Conservation (phyloP, 345 rosid genomes). For the Trapa incisa region DNA sequence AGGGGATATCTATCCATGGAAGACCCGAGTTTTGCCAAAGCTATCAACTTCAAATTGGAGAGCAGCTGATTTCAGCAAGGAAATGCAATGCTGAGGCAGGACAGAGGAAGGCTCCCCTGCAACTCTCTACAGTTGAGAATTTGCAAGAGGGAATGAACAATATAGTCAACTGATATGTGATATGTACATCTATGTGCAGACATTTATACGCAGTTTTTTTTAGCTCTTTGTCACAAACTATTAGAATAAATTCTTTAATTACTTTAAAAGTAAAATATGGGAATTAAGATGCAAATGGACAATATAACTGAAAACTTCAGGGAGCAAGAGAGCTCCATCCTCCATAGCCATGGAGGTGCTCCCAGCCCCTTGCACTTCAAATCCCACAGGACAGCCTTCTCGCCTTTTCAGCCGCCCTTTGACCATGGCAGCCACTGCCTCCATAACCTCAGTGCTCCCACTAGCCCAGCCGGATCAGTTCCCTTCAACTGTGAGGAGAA, state of each 20-base stretch:
- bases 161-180: background rate
- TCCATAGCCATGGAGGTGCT: slow-evolving; percentile 25
- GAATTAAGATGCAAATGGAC: too few species aligned
- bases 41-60: background rate
- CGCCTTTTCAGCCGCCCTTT: slow-evolving; percentile 70
- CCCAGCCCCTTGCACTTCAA: slow-evolving; percentile 33
- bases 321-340: background rate
- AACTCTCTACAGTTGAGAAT: background rate
- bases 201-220: background rate
- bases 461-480: slow-evolving; percentile 44
- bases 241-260: too few species aligned
- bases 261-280: too few species aligned
- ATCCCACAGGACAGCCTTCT: slow-evolving; percentile 67
- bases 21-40: background rate
- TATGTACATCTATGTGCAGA: background rate
- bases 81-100: background rate
- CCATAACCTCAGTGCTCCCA: slow-evolving; percentile 48
- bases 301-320: too few species aligned
- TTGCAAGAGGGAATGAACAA: background rate
- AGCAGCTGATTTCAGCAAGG: background rate
- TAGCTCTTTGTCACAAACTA: too few species aligned
- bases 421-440: slow-evolving; percentile 16
- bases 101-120: background rate
- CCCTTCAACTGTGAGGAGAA: slow-evolving; percentile 38
- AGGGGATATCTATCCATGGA: slow-evolving; percentile 20